Percentiles rank a stretch among this genome's conserved stretches.
Evolutionary conservation across 2,329 filamentous ascomycete species (phyloP).

Genomic region (Diaporthe australafricana): DNA sequence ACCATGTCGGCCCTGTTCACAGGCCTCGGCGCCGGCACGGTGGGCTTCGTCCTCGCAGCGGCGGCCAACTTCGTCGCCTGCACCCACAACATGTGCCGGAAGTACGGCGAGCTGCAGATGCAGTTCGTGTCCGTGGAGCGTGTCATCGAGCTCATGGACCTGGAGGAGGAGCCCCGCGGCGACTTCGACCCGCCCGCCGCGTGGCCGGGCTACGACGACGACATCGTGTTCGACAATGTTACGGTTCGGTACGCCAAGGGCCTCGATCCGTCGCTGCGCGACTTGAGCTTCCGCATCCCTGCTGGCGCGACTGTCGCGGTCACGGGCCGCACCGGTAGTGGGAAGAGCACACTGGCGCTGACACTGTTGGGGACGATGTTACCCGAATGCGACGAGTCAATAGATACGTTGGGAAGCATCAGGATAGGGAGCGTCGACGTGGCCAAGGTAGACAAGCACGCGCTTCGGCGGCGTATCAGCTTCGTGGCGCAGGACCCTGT

Average conservation of each 20-base stretch:
- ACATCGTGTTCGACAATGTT: constrained; percentile 81
- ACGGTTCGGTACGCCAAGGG: constrained; percentile 84
- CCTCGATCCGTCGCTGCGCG: constrained; percentile 77
- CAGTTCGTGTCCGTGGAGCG: constrained; percentile 92
- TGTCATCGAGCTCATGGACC: constrained; percentile 82
- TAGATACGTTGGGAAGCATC: constrained; percentile 56
- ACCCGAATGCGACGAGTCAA: constrained; percentile 50
- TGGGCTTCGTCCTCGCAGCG: constrained; percentile 84
- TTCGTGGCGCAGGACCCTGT: constrained; percentile 75
- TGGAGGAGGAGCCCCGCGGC: constrained; percentile 80
- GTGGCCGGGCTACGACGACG: constrained; percentile 80
- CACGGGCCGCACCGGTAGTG: constrained; percentile 86
- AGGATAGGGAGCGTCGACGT: constrained; percentile 67
- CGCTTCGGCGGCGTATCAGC: constrained; percentile 67
- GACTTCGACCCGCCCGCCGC: constrained; percentile 75
- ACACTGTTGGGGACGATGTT: constrained; percentile 68
- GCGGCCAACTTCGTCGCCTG: constrained; percentile 76
- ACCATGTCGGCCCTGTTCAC: constrained; percentile 81
- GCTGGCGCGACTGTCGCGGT: constrained; percentile 72
- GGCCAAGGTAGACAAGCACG: constrained; percentile 63
- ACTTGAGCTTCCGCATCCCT: constrained; percentile 79
- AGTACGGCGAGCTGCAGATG: constrained; percentile 89
- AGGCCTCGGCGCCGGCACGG: constrained; percentile 80
- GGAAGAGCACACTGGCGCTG: constrained; percentile 82
- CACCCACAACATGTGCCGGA: constrained; percentile 80